phyloP scores from a whole-genome alignment of 1,284 basidiomycete species.

The Trichosporon faecale region DNA sequence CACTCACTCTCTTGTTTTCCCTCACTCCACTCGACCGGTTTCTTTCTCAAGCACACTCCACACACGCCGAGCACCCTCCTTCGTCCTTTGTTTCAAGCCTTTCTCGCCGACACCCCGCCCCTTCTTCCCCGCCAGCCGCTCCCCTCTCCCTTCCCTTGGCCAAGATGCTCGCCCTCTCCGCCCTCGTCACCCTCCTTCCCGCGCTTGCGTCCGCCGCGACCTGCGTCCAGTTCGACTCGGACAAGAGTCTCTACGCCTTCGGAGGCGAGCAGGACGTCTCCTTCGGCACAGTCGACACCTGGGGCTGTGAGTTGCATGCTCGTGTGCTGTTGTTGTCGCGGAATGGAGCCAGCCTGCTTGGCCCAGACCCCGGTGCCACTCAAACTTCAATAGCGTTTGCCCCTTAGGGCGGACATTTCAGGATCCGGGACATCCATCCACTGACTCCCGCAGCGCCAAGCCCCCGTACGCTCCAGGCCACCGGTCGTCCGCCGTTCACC shows the following conservation, averaged over 20 bases:
- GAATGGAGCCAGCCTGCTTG: not conserved
- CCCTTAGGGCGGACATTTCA: not conserved
- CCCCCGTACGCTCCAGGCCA: slow-evolving; percentile 34
- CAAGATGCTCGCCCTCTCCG: slow-evolving; percentile 24
- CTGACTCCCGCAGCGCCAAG: slow-evolving; percentile 34
- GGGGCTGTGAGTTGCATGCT: slow-evolving; percentile 43
- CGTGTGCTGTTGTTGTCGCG: not conserved
- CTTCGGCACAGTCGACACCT: slow-evolving; percentile 41
- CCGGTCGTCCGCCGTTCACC: slow-evolving; percentile 50
- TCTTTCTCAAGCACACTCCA: not conserved
- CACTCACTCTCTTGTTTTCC: not conserved
- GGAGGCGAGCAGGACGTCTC: slow-evolving; percentile 50
- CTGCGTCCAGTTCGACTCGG: slow-evolving; percentile 50
- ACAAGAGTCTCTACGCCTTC: slow-evolving; percentile 50
- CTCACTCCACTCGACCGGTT: not conserved
- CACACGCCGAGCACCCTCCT: not conserved
- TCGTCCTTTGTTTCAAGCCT: not conserved
- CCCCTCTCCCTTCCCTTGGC: not conserved
- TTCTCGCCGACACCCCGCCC: not conserved
- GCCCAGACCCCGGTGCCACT: not conserved
- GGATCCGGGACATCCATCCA: not conserved
- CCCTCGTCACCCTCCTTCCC: slow-evolving; percentile 32
- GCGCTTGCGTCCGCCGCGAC: slow-evolving; percentile 38
- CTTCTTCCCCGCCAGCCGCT: not conserved
- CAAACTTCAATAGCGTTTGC: not conserved